phyloP scores from a whole-genome alignment of 805 yeast genomes.

The Lipomyces chichibuensis region DNA sequence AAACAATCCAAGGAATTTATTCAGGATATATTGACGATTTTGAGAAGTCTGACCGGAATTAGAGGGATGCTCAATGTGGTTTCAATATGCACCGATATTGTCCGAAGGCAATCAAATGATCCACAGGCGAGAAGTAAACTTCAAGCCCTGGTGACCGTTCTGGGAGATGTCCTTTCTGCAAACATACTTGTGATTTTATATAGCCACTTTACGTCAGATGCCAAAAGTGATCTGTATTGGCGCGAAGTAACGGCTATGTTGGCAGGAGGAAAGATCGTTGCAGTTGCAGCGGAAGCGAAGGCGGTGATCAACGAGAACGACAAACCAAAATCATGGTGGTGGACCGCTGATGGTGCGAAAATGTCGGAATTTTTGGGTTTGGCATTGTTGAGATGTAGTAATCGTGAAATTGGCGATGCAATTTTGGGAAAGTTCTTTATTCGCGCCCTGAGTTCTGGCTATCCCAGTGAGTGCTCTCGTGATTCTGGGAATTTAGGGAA shows the following conservation, averaged over 20 bases:
- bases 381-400: constrained; percentile 3
- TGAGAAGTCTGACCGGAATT: constrained; percentile 15
- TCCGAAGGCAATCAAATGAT: constrained; percentile 11
- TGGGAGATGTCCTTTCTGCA: not conserved
- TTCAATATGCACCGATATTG: not conserved
- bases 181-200: constrained; percentile 6
- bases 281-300: constrained; percentile 13
- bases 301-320: not conserved
- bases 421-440: constrained; percentile 12
- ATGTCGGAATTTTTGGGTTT: constrained; percentile 14
- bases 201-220: constrained; percentile 3
- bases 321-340: constrained; percentile 13
- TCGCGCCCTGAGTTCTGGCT: constrained; percentile 15
- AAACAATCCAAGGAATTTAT: not conserved
- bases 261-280: constrained; percentile 20
- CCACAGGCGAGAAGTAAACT: not conserved
- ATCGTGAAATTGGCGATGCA: not conserved
- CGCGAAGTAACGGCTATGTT: constrained; percentile 19
- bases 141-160: not conserved
- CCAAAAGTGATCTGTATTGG: constrained; percentile 11
- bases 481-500: not conserved
- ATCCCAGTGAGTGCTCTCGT: constrained; percentile 8
- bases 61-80: constrained; percentile 5
- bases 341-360: constrained; percentile 22
- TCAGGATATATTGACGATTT: not conserved